Base-by-base conservation (phyloP, 495 filamentous ascomycete genomes). In the Penicillium turbatum region DNA sequence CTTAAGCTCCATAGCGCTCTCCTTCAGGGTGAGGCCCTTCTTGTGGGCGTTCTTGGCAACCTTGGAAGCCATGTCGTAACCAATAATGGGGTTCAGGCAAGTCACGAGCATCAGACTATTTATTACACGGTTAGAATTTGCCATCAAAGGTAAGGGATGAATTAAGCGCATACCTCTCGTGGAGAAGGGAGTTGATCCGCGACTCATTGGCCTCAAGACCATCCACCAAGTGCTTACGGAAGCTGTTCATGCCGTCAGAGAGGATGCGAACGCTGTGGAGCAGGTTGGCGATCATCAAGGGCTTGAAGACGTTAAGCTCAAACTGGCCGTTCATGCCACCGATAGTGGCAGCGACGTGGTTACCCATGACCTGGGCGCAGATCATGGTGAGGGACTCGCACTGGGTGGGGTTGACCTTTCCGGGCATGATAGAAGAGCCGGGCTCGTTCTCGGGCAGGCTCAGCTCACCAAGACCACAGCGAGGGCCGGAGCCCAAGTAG, bases 1-100 rank as follows among this genome's bases (percentile, higher is more conserved):
- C 59, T 95, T 83, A 59, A 98, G 80, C 78, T 97, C 89, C 84
- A 98, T 82, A 39, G 95, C 92, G 58, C 87, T 90, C 74, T 92
- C 78, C 78, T 97, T 97, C 38, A 98, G 80, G 19, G 89, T 96
- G 53, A 88, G 71, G 27, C 90, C 90, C 83, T 97, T 97, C 85
- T 97, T 96, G 79, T 98, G 93, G 16, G 93, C 93, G 68, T 98
- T 93, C 88, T 98, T 98, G 59, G 93, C 93, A 12, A 97, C 92
- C 79, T 96, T 97, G 68, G 84, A 89, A 41, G 93, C 93, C 87
- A 91, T 93, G 67, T 98, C 93, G 75, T 98, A 98, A 31, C 93
- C 93, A 69, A 98, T 98, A 69, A 97, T 88, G 52, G 92, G 92
- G 80, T 98, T 98, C 59, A 98, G 77, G 79, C 95, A 97, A 47